Base-by-base conservation (phyloP, 306 rosid species). In the Lablab purpureus region DNA sequence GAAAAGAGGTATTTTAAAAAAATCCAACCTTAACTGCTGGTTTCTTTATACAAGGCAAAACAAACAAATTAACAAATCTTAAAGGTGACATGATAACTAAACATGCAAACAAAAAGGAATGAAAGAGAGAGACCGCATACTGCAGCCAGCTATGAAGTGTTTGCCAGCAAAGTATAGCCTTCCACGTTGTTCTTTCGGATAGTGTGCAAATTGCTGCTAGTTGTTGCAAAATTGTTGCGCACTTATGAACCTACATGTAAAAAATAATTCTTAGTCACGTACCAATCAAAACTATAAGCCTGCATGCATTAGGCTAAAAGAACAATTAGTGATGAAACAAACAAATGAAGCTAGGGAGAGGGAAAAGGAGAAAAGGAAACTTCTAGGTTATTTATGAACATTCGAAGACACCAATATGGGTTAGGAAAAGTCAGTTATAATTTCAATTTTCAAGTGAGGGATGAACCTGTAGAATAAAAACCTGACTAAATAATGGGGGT, bases 221-320 rank as follows among this genome's bases (percentile, higher is more conserved):
- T 75, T 92, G 97, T 85, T 94, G 98, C 86, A 94, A 85, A 83
- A 94, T 86, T 77, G 98, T 92, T 30, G 98, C 97, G 85, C 98
- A 92, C 85, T 94, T 94, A 87, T 94, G 98, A 85, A 94, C 98
- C 98, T 94, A 87, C 36, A 73, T 34, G 60, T 62, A 72, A 65
- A 40, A 70, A 69, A 71, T 14, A 67, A 73, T 54, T 79, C 13
- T 46, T 56, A 67, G 78, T n/a, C 51, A 28, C 58, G 72, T 65
- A 49, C 65, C 71, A 76, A 72, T 37, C 73, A 67, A 81, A 64
- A 59, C 49, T 75, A 74, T 17, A 56, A 67, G 66, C 41, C 69
- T 40, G 17, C 36, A 47, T 36, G 59, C 37, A 71, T 30, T 41
- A 41, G 60, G 68, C 75, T 75, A 55, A 75, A 70, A 56, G 34